Evolutionary conservation across 345 rosid genomes (phyloP).

Genomic region (Acer saccharum): DNA sequence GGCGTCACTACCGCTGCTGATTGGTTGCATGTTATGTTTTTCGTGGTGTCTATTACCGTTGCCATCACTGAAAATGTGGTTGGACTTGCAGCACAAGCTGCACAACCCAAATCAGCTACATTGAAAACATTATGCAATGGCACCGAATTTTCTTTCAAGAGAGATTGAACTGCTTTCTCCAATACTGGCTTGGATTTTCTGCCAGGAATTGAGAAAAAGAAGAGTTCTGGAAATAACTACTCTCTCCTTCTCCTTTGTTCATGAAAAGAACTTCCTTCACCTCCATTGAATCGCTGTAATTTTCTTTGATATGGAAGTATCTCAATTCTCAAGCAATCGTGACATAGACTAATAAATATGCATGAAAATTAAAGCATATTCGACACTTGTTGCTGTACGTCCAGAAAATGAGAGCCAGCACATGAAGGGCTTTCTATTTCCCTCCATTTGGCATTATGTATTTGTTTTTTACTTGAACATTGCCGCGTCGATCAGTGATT

Average conservation of each 20-base stretch:
- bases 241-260: conserved; percentile 29
- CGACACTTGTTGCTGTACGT: too few species aligned
- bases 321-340: too few species aligned
- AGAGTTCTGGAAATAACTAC: conserved; percentile 19
- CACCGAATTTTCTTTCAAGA: conserved; percentile 2
- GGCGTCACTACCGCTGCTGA: not conserved
- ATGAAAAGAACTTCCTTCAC: conserved; percentile 26
- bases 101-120: conserved; percentile 34
- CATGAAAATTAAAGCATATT: too few species aligned
- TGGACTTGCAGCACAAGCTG: conserved; percentile 19
- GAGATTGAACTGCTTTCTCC: conserved; percentile 4
- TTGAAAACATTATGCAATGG: not conserved
- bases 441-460: too few species aligned
- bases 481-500: too few species aligned
- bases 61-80: conserved; percentile 15
- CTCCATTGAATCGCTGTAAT: conserved; percentile 2
- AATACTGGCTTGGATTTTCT: conserved; percentile 15
- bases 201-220: conserved; percentile 8
- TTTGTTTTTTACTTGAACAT: too few species aligned
- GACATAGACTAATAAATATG: too few species aligned
- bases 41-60: not conserved
- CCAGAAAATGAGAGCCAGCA: too few species aligned
- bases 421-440: too few species aligned
- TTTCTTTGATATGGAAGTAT: too few species aligned
- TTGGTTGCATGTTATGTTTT: not conserved